Conservation (phyloP, 2,329 filamentous ascomycete genomes). For the Cordyceps fumosorosea region DNA sequence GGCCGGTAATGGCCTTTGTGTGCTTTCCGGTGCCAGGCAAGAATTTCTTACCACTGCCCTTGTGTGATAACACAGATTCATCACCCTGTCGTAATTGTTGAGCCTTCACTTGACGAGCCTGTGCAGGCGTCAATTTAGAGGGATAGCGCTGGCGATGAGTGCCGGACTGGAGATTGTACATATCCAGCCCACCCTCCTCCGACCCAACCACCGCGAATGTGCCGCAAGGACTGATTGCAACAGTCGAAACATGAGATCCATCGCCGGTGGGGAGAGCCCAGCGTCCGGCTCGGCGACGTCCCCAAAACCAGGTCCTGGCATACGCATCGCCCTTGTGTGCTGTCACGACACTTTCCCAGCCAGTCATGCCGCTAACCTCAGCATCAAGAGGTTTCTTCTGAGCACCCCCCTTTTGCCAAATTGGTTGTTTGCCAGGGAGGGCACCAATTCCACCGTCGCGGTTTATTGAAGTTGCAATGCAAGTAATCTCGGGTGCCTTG, state of each 20-base stretch:
- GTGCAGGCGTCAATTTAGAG: slow-evolving; percentile 65
- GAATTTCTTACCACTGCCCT: slow-evolving; percentile 37
- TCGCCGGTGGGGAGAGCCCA: slow-evolving; percentile 91
- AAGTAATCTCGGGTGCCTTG: slow-evolving; percentile 87
- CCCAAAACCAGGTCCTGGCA: slow-evolving; percentile 97
- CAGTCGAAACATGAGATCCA: slow-evolving; percentile 72
- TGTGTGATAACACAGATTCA: slow-evolving; percentile 48
- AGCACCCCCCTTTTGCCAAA: slow-evolving; percentile 74
- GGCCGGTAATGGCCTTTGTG: slow-evolving; percentile 72
- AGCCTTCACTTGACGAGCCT: slow-evolving; percentile 68
- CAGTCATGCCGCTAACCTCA: slow-evolving; percentile 69
- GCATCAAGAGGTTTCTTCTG: slow-evolving; percentile 60
- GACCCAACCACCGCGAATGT: slow-evolving; percentile 92
- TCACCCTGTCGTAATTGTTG: slow-evolving; percentile 54
- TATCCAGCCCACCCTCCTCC: slow-evolving; percentile 73
- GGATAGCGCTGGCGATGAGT: slow-evolving; percentile 84
- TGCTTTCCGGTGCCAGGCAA: slow-evolving; percentile 62
- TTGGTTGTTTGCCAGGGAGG: slow-evolving; percentile 65
- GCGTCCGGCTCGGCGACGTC: slow-evolving; percentile 81
- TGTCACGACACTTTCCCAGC: slow-evolving; percentile 96
- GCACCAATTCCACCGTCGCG: slow-evolving; percentile 90
- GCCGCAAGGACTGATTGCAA: slow-evolving; percentile 84
- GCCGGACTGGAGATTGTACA: slow-evolving; percentile 96
- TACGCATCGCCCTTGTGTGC: slow-evolving; percentile 79
- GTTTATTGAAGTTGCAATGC: slow-evolving; percentile 85